Evolutionary conservation across 2,329 filamentous ascomycete species (phyloP), one percentile per base, ranked within the genome.

Genomic region (Escovopsis sp.): DNA sequence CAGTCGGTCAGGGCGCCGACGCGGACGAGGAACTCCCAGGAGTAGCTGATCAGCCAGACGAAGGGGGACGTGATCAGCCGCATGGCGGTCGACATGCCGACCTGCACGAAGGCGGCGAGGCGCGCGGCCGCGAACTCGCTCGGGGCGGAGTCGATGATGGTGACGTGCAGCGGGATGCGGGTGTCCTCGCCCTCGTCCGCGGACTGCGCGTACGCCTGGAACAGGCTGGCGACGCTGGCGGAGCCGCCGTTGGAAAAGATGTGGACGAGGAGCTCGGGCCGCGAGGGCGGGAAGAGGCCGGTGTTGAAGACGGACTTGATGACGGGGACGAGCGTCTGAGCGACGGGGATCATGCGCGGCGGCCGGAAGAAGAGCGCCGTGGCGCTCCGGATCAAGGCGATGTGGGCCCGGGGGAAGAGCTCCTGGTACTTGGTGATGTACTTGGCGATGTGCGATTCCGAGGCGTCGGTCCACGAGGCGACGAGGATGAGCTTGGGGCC

Each of bases 231-330:
- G 39, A 63, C 55, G 36, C 57, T 57, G 24, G 57, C 53, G 14
- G 58, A 55, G 35, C 66, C 66, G 40, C 66, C 66, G 46, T 69
- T 69, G 34, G 65, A 68, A 48, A 68, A 67, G 43, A 59, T 43
- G 50, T 68, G 66, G 13, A 63, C 48, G 13, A 68, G 54, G n/a
- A 68, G 52, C 44, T 57, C 54, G 32, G 32, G 32, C n/a, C 59
- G 60, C 32, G 37, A 39, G 14, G 37, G 14, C 15, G 37, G 15
- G n/a, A 25, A 39, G 11, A 25, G n/a, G 3, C 37, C 25, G 16
- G 16, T 25, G n/a, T 25, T 9, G 15, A 39, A 39, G 10, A 25
- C 25, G 25, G 16, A 27, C 15, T 39, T 25, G 15, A 39, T 31
- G 25, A 30, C 29, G 25, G 37, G 25, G 15, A 14, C 14, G 32